These are phyloP conservation scores for Micractinium conductrix DNA, from an alignment of 139 green algal genomes.

Conservation along the genomic window DNA sequence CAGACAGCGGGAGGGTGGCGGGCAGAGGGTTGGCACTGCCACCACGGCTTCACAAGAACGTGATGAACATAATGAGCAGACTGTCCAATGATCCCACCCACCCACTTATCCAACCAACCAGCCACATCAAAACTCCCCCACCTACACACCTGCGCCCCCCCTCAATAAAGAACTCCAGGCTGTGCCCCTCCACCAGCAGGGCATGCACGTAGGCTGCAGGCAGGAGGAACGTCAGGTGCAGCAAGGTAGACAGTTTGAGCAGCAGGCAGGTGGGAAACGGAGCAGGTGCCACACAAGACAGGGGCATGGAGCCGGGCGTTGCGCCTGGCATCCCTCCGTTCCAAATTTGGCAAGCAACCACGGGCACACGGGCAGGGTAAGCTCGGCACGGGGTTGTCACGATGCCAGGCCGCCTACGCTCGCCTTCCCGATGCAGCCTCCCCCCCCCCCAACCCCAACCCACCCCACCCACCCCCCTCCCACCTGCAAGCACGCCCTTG, in stretches of 20 bases:
- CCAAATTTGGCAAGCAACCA: too few species aligned
- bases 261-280: neutral
- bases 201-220: constrained; percentile 44
- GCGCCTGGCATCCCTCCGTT: too few species aligned
- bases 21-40: neutral
- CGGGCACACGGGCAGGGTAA: too few species aligned
- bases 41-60: neutral
- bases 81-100: neutral
- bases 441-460: neutral
- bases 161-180: constrained; percentile 61
- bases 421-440: neutral
- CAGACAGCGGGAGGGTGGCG: too few species aligned
- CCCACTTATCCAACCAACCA: neutral
- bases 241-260: neutral
- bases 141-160: constrained; percentile 43
- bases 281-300: too few species aligned
- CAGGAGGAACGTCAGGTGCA: neutral
- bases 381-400: too few species aligned
- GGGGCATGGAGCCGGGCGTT: too few species aligned
- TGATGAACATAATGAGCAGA: neutral
- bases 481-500: constrained; percentile 46
- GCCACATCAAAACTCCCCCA: neutral
- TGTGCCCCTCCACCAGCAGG: constrained; percentile 43
- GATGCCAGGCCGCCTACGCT: too few species aligned
- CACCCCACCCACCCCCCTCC: neutral